Evolutionary conservation across 2,329 filamentous ascomycete species (phyloP), one percentile per base, ranked within the genome.

Genomic region (Clonostachys chloroleuca): DNA sequence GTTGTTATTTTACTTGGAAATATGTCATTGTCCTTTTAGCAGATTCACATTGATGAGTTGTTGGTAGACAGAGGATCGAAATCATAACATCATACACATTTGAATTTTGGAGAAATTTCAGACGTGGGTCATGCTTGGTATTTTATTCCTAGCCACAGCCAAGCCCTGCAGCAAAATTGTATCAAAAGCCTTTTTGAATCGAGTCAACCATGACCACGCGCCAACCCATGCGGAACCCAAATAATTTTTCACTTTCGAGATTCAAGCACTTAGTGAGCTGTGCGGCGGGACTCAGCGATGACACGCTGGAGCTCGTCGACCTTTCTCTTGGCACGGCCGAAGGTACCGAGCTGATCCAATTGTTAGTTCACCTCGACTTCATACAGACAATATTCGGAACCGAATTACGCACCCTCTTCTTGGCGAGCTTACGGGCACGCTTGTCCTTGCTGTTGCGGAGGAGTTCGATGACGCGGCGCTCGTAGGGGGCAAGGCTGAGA

Each of bases 401-500:
- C 24, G 24, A 24, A 42, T 14, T 43, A 83, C 87, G 61, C 83
- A 92, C 88, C 75, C 92, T 86, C 89, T 95, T 96, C 92, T 97
- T 97, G 67, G 92, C 92, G 68, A 96, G 89, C 87, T 96, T 96
- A 65, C 92, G 85, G 67, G 92, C 92, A 77, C 92, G 90, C 89
- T 97, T 97, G 79, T 99, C 94, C 82, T 95, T 95, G 81, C 83
- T 87, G 88, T 99, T 99, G 68, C 94, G 90, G 77, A 99, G 87
- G 72, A 99, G 81, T 84, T 99, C 94, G 71, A 99, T 95, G 64
- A 99, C 89, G 70, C 94, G 91, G 76, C 94, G 92, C 86, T 99
- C 94, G 74, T 99, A 94, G 67, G 89, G 89, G 62, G 89, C 89
- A 62, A 94, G 87, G 69, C 89, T 86, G 51, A 30, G 41, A 49